Percentiles rank a stretch among this genome's conserved stretches.
Conservation (phyloP, 1,139 yeast genomes). For the Candida sp. region DNA sequence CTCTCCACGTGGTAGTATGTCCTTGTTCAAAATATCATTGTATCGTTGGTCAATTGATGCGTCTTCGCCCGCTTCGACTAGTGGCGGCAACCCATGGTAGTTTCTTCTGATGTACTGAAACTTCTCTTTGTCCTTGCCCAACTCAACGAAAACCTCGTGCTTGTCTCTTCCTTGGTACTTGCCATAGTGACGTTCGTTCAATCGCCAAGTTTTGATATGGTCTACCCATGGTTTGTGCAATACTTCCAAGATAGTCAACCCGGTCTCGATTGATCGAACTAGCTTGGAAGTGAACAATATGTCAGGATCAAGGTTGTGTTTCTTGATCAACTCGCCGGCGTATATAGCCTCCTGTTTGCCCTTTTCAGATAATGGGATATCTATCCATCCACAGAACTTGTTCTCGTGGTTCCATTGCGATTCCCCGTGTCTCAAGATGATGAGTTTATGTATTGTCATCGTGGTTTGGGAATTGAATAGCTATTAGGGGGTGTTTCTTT, state of each 20-base stretch:
- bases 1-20: slow-evolving; percentile 64
- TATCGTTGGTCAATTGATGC: slow-evolving; percentile 53
- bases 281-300: slow-evolving; percentile 68
- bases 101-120: slow-evolving; percentile 73
- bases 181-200: slow-evolving; percentile 84
- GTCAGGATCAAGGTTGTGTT: slow-evolving; percentile 48
- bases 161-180: slow-evolving; percentile 70
- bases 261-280: slow-evolving; percentile 68
- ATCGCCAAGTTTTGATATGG: slow-evolving; percentile 63
- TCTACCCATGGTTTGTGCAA: slow-evolving; percentile 51
- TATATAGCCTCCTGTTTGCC: slow-evolving; percentile 66
- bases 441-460: slow-evolving; percentile 36
- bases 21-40: slow-evolving; percentile 22
- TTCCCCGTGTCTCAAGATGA: slow-evolving; percentile 76
- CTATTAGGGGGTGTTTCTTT: no score
- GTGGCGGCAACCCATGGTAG: slow-evolving; percentile 72
- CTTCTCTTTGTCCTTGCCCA: slow-evolving; percentile 54
- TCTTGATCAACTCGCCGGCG: slow-evolving; percentile 58
- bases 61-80: slow-evolving; percentile 27
- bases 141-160: slow-evolving; percentile 52
- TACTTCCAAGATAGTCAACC: slow-evolving; percentile 58
- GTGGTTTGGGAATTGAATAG: neutral
- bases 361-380: slow-evolving; percentile 61
- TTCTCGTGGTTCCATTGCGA: slow-evolving; percentile 74
- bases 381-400: slow-evolving; percentile 87